Base-by-base conservation (phyloP, 2,329 filamentous ascomycete species). In the Decorospora gaudefroyi region DNA sequence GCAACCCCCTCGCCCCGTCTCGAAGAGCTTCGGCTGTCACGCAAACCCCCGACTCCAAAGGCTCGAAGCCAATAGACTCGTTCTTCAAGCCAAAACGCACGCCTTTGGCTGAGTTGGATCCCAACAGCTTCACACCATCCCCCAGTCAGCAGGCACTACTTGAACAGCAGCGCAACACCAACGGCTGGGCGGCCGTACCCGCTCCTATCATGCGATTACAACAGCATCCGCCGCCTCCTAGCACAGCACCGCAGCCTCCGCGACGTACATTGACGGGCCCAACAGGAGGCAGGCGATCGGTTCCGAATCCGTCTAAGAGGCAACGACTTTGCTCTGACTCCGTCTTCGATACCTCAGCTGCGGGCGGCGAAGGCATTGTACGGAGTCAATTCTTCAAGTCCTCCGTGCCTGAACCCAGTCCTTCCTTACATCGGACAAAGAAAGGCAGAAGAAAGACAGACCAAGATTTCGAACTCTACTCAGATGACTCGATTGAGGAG, bases 101-200 rank as follows among this genome's bases (percentile, higher is more conserved):
- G 22, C 84, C 85, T 8, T 73, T 88, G 43, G 82, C 81, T 13
- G 85, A 88, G 62, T 71, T 88, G 15, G 83, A 87, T 62, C 80
- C 82, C 0, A 88, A 88, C 60, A 78, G 74, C 48, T 83, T 88
- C 61, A 84, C 81, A 1, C 82, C 81, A 15, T 86, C 84, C 6
- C 83, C 83, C 13, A 84, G 78, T 55, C 84, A 87, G 59, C 80
- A 82, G 62, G 73, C 74, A 17, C 65, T 84, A 8, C 68, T 87
- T 16, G 72, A 80, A 47, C 72, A 77, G 28, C 78, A 84, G 60
- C 70, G 72, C 35, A 60, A 55, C 11, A 75, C 71, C 28, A 72
- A 64, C 15, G 77, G 78, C 9, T 86, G 82, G 83, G 72, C 75
- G 34, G 74, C 80, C 18, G 76, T 74, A 28, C 72, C 76, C 38